phyloP scores from a whole-genome alignment of 495 filamentous ascomycete species.

The Lasiosphaeris hirsuta region DNA sequence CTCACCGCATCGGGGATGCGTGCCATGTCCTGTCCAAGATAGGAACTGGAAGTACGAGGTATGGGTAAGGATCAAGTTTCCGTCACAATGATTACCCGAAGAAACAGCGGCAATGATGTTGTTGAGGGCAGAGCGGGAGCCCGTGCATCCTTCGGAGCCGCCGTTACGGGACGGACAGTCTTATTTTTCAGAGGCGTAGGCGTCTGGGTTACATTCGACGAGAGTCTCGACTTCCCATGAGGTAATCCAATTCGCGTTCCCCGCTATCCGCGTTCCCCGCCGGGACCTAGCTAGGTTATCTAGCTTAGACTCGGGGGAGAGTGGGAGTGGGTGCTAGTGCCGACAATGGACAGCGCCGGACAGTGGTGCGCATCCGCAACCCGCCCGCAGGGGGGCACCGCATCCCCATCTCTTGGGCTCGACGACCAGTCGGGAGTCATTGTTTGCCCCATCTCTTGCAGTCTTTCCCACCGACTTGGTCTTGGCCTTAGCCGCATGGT shows the following conservation, averaged over 20 bases:
- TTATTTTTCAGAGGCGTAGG: background rate
- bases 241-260: too few relatives aligned
- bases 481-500: background rate
- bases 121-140: background rate
- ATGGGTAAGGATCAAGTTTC: background rate
- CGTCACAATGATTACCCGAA: background rate
- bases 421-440: too few relatives aligned
- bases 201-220: too few relatives aligned
- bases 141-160: background rate
- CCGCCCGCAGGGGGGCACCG: too few relatives aligned
- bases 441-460: background rate
- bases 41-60: background rate
- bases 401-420: too few relatives aligned
- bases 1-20: slow-evolving; percentile 3
- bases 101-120: background rate
- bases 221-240: too few relatives aligned
- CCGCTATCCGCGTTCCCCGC: too few relatives aligned
- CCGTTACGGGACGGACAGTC: background rate
- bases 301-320: too few relatives aligned
- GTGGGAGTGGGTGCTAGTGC: too few relatives aligned
- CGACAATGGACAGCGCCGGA: too few relatives aligned
- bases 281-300: too few relatives aligned
- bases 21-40: background rate
- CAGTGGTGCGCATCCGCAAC: too few relatives aligned
- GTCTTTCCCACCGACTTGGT: background rate